Evolutionary conservation across 2,329 filamentous ascomycete genomes (phyloP), one percentile per base, ranked within the genome.

Genomic region (Aspergillus fructus): DNA sequence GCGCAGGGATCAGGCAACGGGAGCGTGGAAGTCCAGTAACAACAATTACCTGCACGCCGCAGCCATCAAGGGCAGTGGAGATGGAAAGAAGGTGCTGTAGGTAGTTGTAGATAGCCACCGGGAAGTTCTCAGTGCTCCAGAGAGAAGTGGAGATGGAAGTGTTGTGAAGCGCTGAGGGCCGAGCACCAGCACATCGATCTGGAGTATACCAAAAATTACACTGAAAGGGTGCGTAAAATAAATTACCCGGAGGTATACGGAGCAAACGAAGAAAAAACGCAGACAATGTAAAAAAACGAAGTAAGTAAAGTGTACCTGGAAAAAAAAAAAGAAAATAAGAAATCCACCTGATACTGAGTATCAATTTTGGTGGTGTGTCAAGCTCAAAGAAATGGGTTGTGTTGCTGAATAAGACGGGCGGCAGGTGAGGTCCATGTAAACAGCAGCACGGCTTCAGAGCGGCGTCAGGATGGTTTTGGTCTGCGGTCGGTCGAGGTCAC

Each of bases 401-500:
- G 41, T 7, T 33, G 24, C 33, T 15, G 11, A 34, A 39, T 19
- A 19, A 41, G 24, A 17, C 42, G 42, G 19, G 33, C 34, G 50
- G 33, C 41, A 39, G 51, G 33, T 53, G 51, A 53, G 51, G 51
- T 40, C n/a, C 23, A 53, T 41, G 51, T 53, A 53, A 53, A 53
- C 51, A 53, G 49, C 48, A 50, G 50, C 50, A 45, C 40, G 33
- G 41, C 41, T 53, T 46, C 41, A 53, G 41, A 39, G 50, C 51
- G 33, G 51, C 43, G 51, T 48, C 17, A 47, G 43, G 51, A 47
- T 53, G 51, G 51, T 46, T 53, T 53, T 48, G 42, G 52, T 52
- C 49, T 53, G 49, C 53, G 52, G 58, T 48, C 47, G 55, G 62
- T 75, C 74, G 74, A 76, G 73, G 74, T 76, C 72, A 75, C 73